phyloP scores from a whole-genome alignment of 2,329 filamentous ascomycete species.

The Xylaria polymorpha region DNA sequence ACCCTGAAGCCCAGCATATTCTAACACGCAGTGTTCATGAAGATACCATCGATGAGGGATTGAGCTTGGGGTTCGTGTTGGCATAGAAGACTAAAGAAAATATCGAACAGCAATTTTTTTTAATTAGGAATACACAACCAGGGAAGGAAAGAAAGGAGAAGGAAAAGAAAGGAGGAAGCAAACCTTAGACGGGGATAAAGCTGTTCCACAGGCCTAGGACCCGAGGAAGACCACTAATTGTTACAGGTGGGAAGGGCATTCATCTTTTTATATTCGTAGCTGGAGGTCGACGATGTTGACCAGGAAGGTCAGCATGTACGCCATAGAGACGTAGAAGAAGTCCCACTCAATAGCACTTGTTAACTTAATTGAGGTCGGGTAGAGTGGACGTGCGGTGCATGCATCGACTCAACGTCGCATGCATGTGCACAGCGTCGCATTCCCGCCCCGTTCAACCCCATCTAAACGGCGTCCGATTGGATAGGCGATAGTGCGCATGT shows the following conservation, averaged over 20 bases:
- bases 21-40: neutral
- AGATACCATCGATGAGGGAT: neutral
- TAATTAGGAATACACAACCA: neutral
- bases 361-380: neutral
- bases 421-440: conserved; percentile 5
- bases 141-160: neutral
- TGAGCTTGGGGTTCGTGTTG: neutral
- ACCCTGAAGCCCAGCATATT: neutral
- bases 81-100: neutral
- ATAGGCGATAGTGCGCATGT: neutral
- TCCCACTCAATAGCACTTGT: conserved; percentile 10
- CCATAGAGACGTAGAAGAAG: neutral
- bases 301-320: neutral
- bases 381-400: neutral
- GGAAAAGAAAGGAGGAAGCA: conserved; percentile 1
- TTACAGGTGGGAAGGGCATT: neutral
- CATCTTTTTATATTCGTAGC: conserved; percentile 18
- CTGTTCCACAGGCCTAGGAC: neutral
- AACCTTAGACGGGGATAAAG: neutral
- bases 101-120: neutral
- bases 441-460: neutral
- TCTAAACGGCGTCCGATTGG: conserved; percentile 1
- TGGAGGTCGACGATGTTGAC: conserved; percentile 13
- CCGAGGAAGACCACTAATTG: neutral
- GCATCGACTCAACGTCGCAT: too few relatives aligned